phyloP scores from a whole-genome alignment of 1,284 basidiomycete species.

The Cutaneotrichosporon sp. region DNA sequence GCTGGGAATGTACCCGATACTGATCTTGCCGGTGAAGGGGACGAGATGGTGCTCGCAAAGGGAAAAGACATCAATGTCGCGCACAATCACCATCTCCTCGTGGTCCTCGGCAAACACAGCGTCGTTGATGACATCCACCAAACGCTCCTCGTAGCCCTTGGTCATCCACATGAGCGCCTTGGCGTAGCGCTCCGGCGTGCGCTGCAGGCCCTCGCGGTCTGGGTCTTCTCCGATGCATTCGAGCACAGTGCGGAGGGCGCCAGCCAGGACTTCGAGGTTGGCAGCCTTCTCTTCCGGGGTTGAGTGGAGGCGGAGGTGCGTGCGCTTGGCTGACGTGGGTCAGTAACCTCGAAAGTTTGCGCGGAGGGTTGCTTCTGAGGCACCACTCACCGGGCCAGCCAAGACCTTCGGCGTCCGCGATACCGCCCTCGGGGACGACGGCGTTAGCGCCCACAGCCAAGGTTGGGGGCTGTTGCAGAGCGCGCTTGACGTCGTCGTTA shows the following conservation, averaged over 20 bases:
- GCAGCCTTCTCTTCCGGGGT: constrained; percentile 65
- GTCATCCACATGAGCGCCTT: constrained; percentile 99
- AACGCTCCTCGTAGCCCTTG: constrained; percentile 90
- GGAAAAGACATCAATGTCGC: constrained; percentile 95
- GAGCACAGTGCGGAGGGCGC: constrained; percentile 84
- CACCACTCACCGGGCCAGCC: constrained; percentile 81
- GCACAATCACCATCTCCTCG: constrained; percentile 98
- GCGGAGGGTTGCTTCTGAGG: too few relatives aligned
- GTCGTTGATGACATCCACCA: constrained; percentile 95
- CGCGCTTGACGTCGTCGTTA: constrained; percentile 18
- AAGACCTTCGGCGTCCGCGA: constrained; percentile 79
- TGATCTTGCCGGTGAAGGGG: constrained; percentile 91
- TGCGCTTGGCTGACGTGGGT: constrained; percentile 69
- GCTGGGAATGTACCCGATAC: constrained; percentile 92
- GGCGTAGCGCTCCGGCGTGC: constrained; percentile 93
- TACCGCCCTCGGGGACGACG: constrained; percentile 44
- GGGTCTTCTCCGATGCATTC: constrained; percentile 99
- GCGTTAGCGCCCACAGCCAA: not conserved
- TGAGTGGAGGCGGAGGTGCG: constrained; percentile 73
- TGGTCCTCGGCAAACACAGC: constrained; percentile 99
- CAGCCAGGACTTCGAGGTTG: constrained; percentile 71
- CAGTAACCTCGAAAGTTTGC: not conserved
- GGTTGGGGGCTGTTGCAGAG: constrained; percentile 7
- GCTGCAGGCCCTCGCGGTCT: constrained; percentile 79
- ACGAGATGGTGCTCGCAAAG: constrained; percentile 99